Base-by-base conservation (phyloP, 208 protist genomes). In the Crithidia fasciculata region DNA sequence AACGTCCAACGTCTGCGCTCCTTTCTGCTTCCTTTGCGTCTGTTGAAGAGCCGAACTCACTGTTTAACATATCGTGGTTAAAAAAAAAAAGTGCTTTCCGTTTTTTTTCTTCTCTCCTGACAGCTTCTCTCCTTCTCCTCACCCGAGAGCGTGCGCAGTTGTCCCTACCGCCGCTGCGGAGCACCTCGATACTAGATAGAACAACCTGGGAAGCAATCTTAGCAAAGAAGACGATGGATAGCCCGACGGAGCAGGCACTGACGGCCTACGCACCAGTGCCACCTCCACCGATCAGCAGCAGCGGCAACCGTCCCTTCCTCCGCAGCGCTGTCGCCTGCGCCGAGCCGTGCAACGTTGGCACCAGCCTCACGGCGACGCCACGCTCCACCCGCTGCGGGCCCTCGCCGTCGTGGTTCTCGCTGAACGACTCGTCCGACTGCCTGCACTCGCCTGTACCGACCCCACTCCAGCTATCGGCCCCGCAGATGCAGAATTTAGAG, bases 281-380 rank as follows among this genome's bases (percentile, higher is more conserved):
- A 10, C 65, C 65, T 4, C 65, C 65, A 16, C 65, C 53, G 5
- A 70, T 59, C 52, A 70, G 65, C 65, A 39, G 36, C 65, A 70
- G 54, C 40, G 43, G 65, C 53, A 70, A 40, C 53, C 53, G 52
- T 4, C 65, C 65, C 9, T 70, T 70, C 39, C 54, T 8, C 9
- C 65, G 65, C 65, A 49, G 39, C 65, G 19, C 40, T 19, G 53
- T 70, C 41, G 41, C 57, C 5, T 3, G 53, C 19, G 52, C 53
- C 13, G 65, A 47, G 40, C 18, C 53, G 65, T 47, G 12, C 54
- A 18, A 7, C 12, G 9, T 1, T 18, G 19, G 43, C 5, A 19
- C 3, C 8, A 47, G 65, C 12, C 64, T 50, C 52, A 47, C 19
- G 40, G 37, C 19, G 36, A 70, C 65, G 28, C n/a, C 65, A 16